Base-by-base conservation (phyloP, 768 basidiomycete genomes). In the Candolleomyces eurysporus region DNA sequence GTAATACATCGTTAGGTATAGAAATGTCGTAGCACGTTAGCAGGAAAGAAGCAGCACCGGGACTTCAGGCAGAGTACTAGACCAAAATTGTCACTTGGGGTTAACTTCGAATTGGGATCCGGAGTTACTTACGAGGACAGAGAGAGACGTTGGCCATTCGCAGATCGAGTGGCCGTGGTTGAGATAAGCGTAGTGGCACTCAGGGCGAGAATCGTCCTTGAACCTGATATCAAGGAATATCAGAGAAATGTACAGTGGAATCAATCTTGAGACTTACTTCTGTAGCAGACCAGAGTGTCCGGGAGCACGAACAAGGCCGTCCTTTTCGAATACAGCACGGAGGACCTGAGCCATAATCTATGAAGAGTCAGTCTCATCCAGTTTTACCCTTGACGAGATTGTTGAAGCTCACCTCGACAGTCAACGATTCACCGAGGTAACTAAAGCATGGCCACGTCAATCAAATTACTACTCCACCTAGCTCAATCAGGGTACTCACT, bases 61-160 rank as follows among this genome's bases (percentile, higher is more conserved):
- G 36, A 36, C 36, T 36, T 36, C 36, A 36, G 36, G 36, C 36
- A 36, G 36, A 36, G 36, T 36, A 36, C 36, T 36, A 11, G 36
- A 11, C 36, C 6, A 11, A 36, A 11, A 36, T 36, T 11, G 36
- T 36, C 36, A 36, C 8, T 36, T 1, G 11, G 36, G 36, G 6
- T 36, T 7, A 36, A 11, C 36, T 36, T 36, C 6, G 6, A 36
- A 36, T 36, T 36, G 1, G 36, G 6, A 14, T 1, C 5, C 8
- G 55, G 21, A 49, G 11, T 4, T 16, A 55, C 46, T 13, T 17
- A 56, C 53, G 26, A 61, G 30, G 40, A 91, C 67, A 26, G 84
- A 74, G 81, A 92, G 75, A 2, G 85, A 84, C 9, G 80, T 82
- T 0, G 91, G 88, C 90, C 90, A 91, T 16, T 89, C 84, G 4